These are phyloP conservation scores for Alternaria dauci DNA, from an alignment of 2,329 filamentous ascomycete genomes.

Conservation along the genomic window DNA sequence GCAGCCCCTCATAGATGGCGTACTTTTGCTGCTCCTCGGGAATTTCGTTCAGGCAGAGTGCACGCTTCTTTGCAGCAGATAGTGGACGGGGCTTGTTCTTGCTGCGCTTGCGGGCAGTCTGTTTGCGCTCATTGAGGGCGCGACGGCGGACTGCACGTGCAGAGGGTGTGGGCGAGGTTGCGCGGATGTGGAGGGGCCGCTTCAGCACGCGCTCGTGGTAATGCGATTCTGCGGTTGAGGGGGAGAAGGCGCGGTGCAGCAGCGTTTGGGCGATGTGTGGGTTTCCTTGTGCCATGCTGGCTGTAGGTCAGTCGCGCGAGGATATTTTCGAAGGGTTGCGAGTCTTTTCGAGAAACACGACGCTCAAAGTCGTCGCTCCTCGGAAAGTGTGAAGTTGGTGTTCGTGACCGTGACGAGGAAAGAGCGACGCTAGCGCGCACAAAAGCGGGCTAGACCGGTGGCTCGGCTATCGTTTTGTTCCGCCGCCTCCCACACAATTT, in stretches of 20 bases:
- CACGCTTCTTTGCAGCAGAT: conserved; percentile 79
- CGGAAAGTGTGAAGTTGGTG: neutral
- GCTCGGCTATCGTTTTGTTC: conserved; percentile 29
- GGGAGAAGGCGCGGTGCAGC: conserved; percentile 80
- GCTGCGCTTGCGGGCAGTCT: conserved; percentile 32
- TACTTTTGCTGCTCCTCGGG: conserved; percentile 75
- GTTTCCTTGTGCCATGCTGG: conserved; percentile 29
- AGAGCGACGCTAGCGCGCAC: conserved; percentile 11
- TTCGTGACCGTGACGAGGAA: conserved; percentile 10
- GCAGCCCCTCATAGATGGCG: conserved; percentile 77
- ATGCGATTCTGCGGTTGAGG: conserved; percentile 73
- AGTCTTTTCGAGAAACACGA: neutral
- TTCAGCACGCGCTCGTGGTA: conserved; percentile 84
- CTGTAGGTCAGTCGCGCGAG: neutral
- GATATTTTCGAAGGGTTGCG: neutral
- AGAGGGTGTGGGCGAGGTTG: conserved; percentile 72
- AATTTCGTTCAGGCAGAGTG: conserved; percentile 76
- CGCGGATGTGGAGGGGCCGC: conserved; percentile 79
- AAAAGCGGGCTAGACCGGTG: conserved; percentile 18
- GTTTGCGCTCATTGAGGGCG: conserved; percentile 60
- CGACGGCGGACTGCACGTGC: conserved; percentile 55
- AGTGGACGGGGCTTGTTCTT: conserved; percentile 71
- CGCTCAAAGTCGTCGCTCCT: neutral
- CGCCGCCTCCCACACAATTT: conserved; percentile 18
- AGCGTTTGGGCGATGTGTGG: conserved; percentile 60